A percentile compares a stretch with the other conserved stretches of the same genome.
phyloP scores from a whole-genome alignment of 1,139 yeast species.

The Lodderomyces metapsilosis region DNA sequence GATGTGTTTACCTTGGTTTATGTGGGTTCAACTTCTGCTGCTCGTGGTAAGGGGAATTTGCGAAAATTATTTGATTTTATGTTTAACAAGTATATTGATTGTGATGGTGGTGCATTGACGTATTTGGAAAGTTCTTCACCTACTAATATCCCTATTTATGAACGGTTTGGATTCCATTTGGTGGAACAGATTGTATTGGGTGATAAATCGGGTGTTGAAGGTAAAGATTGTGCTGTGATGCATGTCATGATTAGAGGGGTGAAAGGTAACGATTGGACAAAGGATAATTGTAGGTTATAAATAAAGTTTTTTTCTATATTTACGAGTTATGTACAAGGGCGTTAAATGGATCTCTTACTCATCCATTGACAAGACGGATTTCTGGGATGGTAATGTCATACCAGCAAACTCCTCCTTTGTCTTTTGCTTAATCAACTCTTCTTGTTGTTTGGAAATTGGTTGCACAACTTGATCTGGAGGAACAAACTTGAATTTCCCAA shows the following conservation, averaged over 20 bases:
- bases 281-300: conserved; percentile 19
- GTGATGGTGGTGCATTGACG: conserved; percentile 35
- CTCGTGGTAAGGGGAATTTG: conserved; percentile 70
- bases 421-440: conserved; percentile 40
- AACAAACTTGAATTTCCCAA: conserved; percentile 82
- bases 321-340: conserved; percentile 9
- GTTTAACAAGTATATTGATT: conserved; percentile 52
- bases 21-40: conserved; percentile 55
- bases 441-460: conserved; percentile 65
- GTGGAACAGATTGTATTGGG: conserved; percentile 53
- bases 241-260: conserved; percentile 57
- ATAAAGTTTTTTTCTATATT: too few relatives aligned
- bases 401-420: conserved; percentile 36
- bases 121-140: conserved; percentile 62
- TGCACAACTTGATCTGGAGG: conserved; percentile 81
- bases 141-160: conserved; percentile 56
- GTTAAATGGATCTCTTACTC: too few relatives aligned
- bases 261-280: conserved; percentile 40
- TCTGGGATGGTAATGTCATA: conserved; percentile 59
- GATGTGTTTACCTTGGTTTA: conserved; percentile 59
- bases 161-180: conserved; percentile 53
- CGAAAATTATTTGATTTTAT: conserved; percentile 56
- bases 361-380: conserved; percentile 61
- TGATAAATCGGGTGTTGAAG: conserved; percentile 36
- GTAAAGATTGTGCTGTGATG: conserved; percentile 53